Evolutionary conservation across 2,329 filamentous ascomycete species (phyloP), one percentile per base, ranked within the genome.

Genomic region (Penicillium sp.): DNA sequence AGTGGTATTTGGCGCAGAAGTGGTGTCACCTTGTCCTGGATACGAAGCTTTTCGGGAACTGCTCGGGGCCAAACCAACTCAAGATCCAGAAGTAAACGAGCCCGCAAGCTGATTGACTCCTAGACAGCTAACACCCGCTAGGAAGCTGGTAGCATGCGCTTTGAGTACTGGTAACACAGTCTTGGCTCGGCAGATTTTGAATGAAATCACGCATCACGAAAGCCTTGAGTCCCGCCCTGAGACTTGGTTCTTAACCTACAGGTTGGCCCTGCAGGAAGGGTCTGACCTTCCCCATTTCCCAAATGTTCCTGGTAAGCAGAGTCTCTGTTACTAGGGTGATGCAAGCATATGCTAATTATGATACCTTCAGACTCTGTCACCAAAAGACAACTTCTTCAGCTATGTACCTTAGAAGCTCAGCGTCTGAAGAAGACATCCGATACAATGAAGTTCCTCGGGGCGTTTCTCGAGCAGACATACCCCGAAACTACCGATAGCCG

Each of bases 381-480:
- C 25, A n/a, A 27, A n/a, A 23, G 7, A 11, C 21, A 23, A 23
- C 21, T 73, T 77, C 20, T 96, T 1, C 88, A 90, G 49, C 86
- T 87, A 1, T 95, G 89, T 53, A 79, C 87, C 15, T 69, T 87
- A 18, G 87, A 94, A 60, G 84, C 87, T 2, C 81, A 89, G 34
- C 72, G 80, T 47, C 69, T 71, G 1, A 79, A 81, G 0, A 78
- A 87, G 45, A 81, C 76, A 35, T 47, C 69, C 0, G 79, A 83
- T 47, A 78, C 82, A 9, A 10, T 45, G 7, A 25, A 15, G 11
- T 45, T 30, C 13, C 16, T 40, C 10, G 36, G 21, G 7, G 25
- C 23, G 16, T 7, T 25, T 2, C 21, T 39, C 39, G 5, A 20
- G 15, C n/a, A 19, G 30, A 6, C 33, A n/a, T 3, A 17, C 37